Conservation (phyloP, 2,329 filamentous ascomycete genomes). For the Sporothrix globosa region DNA sequence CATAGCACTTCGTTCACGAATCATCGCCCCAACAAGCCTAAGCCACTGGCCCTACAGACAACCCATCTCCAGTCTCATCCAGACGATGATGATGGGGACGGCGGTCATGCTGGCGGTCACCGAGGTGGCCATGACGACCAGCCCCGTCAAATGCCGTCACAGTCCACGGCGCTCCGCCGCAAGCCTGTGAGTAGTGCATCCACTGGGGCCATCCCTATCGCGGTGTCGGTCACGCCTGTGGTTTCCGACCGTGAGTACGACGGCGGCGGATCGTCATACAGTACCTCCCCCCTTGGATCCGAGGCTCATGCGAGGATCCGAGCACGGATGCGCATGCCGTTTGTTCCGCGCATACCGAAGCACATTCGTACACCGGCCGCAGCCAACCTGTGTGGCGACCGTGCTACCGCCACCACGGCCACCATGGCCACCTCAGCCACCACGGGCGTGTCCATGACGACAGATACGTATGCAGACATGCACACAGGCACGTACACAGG, state of each 20-base stretch:
- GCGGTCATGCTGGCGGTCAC: no score
- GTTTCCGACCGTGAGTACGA: slow-evolving; percentile 32
- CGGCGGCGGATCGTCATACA: slow-evolving; percentile 34
- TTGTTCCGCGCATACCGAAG: background rate
- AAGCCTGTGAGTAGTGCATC: background rate
- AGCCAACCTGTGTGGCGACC: background rate
- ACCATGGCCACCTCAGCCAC: no score
- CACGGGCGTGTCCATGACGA: no score
- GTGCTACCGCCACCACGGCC: background rate
- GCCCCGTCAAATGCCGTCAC: background rate
- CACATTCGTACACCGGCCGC: background rate
- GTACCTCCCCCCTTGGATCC: slow-evolving; percentile 33
- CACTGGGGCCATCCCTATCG: background rate
- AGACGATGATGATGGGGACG: background rate
- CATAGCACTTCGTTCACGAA: background rate
- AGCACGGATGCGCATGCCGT: background rate
- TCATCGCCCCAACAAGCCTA: slow-evolving; percentile 11
- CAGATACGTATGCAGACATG: no score
- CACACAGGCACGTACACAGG: no score
- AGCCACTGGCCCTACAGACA: background rate
- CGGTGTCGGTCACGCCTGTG: background rate
- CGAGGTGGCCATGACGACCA: background rate
- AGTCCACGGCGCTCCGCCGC: background rate
- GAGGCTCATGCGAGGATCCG: slow-evolving; percentile 8
- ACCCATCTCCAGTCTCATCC: background rate